Conservation (phyloP, 208 protist species). For the Leishmania major region DNA sequence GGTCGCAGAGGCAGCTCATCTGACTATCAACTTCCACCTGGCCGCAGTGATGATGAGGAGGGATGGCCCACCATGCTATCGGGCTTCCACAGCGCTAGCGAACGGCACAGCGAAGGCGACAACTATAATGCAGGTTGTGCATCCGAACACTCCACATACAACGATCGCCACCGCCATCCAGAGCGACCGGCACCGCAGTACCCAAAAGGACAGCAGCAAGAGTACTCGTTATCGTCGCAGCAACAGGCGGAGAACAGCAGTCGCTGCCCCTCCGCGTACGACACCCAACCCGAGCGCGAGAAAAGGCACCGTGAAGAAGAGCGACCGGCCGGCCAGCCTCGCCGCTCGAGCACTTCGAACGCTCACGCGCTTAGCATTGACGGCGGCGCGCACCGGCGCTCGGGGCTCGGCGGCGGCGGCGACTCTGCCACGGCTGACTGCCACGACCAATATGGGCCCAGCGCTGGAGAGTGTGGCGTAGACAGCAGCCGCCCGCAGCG, state of each 20-base stretch:
- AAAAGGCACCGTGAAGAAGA: not conserved
- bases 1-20: not conserved
- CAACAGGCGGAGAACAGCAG: not conserved
- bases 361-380: not conserved
- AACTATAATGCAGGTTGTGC: not conserved
- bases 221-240: not conserved
- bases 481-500: not conserved
- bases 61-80: not conserved
- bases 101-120: not conserved
- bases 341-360: not conserved
- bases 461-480: not conserved
- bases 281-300: not conserved
- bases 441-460: not conserved
- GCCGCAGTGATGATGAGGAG: not conserved
- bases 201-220: not conserved
- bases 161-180: not conserved
- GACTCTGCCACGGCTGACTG: not conserved
- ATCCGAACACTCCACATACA: not conserved
- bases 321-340: not conserved
- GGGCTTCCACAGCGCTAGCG: not conserved
- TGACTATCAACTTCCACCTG: not conserved
- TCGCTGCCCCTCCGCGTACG: not conserved
- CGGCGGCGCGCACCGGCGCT: not conserved
- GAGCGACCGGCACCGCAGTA: not conserved
- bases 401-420: not conserved